A percentile compares a stretch with the other conserved stretches of the same genome.
phyloP scores from a whole-genome alignment of 805 yeast genomes.

The Candida fluviatilis region DNA sequence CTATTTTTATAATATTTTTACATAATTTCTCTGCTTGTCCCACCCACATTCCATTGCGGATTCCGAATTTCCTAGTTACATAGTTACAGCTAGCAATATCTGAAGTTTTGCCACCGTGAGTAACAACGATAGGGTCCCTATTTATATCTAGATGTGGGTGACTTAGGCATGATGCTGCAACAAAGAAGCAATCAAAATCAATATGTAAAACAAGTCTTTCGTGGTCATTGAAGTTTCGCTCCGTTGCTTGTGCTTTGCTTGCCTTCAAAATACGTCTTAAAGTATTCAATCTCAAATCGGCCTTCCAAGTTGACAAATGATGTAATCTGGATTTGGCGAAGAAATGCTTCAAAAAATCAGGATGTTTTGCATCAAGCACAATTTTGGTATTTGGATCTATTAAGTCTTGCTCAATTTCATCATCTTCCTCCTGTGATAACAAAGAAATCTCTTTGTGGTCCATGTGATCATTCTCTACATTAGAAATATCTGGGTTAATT shows the following conservation, averaged over 20 bases:
- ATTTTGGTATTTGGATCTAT: slow-evolving; percentile 2
- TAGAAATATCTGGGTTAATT: slow-evolving; percentile 5
- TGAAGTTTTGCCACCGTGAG: slow-evolving; percentile 57
- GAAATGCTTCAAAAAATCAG: slow-evolving; percentile 66
- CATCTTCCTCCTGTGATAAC: neutral
- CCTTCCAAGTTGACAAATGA: slow-evolving; percentile 84
- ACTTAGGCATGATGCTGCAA: slow-evolving; percentile 68
- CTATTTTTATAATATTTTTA: slow-evolving; percentile 59
- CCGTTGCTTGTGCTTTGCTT: slow-evolving; percentile 5
- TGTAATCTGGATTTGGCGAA: slow-evolving; percentile 83
- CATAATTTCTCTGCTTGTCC: slow-evolving; percentile 59
- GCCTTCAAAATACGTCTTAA: slow-evolving; percentile 40
- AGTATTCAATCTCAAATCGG: slow-evolving; percentile 62
- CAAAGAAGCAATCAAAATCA: slow-evolving; percentile 94
- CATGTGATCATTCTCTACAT: slow-evolving; percentile 1
- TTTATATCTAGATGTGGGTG: slow-evolving; percentile 50
- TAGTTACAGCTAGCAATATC: slow-evolving; percentile 94
- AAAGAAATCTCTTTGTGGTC: neutral
- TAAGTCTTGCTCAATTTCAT: slow-evolving; percentile 1
- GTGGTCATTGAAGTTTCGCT: neutral
- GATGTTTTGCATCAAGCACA: slow-evolving; percentile 62
- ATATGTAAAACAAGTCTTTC: slow-evolving; percentile 58
- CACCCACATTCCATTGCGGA: slow-evolving; percentile 89
- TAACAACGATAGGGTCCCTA: slow-evolving; percentile 55
- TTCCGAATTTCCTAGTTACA: slow-evolving; percentile 73